Evolutionary conservation across 495 filamentous ascomycete species (phyloP).

Genomic region (Chaetomium cochliodes): DNA sequence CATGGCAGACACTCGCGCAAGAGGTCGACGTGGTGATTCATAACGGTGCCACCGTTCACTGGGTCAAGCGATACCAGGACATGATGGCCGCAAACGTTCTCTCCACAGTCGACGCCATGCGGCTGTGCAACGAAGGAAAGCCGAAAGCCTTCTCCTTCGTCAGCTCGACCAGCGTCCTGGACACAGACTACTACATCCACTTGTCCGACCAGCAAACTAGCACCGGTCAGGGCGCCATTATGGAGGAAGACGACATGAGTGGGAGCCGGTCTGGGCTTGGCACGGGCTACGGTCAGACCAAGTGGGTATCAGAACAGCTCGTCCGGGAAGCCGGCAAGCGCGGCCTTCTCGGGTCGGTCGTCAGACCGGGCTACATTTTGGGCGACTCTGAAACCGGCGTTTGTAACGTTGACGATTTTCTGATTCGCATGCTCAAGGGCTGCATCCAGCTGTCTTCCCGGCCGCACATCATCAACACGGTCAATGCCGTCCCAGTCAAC

Average conservation of each 20-base stretch:
- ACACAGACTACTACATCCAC: slow-evolving; percentile 73
- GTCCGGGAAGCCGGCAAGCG: slow-evolving; percentile 74
- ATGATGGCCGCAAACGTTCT: slow-evolving; percentile 78
- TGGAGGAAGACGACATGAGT: slow-evolving; percentile 48
- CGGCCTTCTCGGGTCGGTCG: slow-evolving; percentile 71
- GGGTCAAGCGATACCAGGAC: slow-evolving; percentile 76
- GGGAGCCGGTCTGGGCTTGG: slow-evolving; percentile 47
- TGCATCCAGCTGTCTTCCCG: slow-evolving; percentile 74
- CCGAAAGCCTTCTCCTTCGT: slow-evolving; percentile 82
- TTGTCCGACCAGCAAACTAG: slow-evolving; percentile 61
- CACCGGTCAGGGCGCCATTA: slow-evolving; percentile 48
- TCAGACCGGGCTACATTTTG: slow-evolving; percentile 84
- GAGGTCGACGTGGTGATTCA: slow-evolving; percentile 80
- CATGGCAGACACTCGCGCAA: slow-evolving; percentile 62
- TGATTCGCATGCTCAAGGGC: slow-evolving; percentile 85
- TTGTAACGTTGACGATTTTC: slow-evolving; percentile 87
- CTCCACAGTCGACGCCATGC: slow-evolving; percentile 73
- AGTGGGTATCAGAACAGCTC: slow-evolving; percentile 71
- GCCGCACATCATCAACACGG: slow-evolving; percentile 79
- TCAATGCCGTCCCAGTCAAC: slow-evolving; percentile 87
- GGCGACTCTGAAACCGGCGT: slow-evolving; percentile 72
- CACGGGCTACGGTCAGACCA: slow-evolving; percentile 89
- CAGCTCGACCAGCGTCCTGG: slow-evolving; percentile 80
- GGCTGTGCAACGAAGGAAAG: slow-evolving; percentile 71
- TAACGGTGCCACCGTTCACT: slow-evolving; percentile 87